phyloP scores from a whole-genome alignment of 805 yeast genomes.

The Saccharomyces jurei region DNA sequence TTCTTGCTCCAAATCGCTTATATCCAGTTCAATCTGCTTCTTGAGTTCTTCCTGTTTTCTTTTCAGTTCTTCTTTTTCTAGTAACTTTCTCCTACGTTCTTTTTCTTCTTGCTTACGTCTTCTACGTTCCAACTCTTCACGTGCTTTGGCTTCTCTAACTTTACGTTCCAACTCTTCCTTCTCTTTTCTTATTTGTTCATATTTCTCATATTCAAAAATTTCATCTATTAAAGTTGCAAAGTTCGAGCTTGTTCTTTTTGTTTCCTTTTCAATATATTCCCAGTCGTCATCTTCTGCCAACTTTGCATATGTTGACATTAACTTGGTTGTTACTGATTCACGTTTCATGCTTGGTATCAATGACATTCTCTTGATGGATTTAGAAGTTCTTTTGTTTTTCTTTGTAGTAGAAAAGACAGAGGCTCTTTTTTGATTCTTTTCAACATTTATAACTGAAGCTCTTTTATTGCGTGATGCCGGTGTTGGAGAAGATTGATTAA shows the following conservation, averaged over 20 bases:
- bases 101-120: constrained; percentile 21
- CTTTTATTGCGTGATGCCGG: constrained; percentile 25
- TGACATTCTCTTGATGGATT: constrained; percentile 32
- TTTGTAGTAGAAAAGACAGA: background rate
- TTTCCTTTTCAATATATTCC: constrained; percentile 63
- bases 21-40: constrained; percentile 23
- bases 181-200: constrained; percentile 46
- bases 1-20: constrained; percentile 5
- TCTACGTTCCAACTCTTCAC: constrained; percentile 36
- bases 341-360: constrained; percentile 41
- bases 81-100: constrained; percentile 14
- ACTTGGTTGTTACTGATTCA: constrained; percentile 62
- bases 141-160: constrained; percentile 37
- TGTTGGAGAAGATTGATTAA: constrained; percentile 23
- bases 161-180: constrained; percentile 40
- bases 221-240: constrained; percentile 73
- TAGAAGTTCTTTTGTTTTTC: constrained; percentile 17
- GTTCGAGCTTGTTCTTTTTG: constrained; percentile 68
- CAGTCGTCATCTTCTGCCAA: constrained; percentile 56
- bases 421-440: constrained; percentile 8
- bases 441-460: constrained; percentile 16
- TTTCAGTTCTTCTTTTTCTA: constrained; percentile 17
- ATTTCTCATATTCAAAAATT: constrained; percentile 64
- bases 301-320: constrained; percentile 67
- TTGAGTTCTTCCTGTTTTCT: constrained; percentile 22